Conservation (phyloP, 1,139 yeast species). For the Wickerhamomyces sp. region DNA sequence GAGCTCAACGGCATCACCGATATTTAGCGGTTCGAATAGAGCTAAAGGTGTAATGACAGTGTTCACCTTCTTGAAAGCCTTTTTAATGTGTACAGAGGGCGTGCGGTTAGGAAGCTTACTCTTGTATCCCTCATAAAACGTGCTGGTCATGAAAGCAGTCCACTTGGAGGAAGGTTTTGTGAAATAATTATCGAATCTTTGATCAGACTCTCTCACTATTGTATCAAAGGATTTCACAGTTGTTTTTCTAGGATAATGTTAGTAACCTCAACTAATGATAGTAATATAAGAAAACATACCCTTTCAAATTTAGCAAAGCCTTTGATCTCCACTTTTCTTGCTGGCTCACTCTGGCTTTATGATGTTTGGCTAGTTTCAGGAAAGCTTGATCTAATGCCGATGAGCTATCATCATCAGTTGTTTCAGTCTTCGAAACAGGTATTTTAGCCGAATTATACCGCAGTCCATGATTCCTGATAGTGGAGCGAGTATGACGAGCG, state of each 20-base stretch:
- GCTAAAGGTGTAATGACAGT: constrained; percentile 2
- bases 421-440: background rate
- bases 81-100: background rate
- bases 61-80: constrained; percentile 3
- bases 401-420: background rate
- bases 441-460: background rate
- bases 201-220: constrained; percentile 2
- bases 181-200: background rate
- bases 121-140: too few species aligned
- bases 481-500: too few species aligned
- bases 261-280: background rate
- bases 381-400: background rate
- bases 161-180: background rate
- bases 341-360: background rate
- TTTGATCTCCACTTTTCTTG: background rate
- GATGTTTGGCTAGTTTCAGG: background rate
- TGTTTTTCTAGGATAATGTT: constrained; percentile 1
- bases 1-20: constrained; percentile 45
- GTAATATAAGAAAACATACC: background rate
- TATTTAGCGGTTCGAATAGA: constrained; percentile 27
- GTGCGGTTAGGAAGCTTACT: background rate
- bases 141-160: background rate
- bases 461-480: background rate
- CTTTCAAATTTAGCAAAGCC: background rate
- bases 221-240: constrained; percentile 1